These are phyloP conservation scores for Nepenthes gracilis DNA, from an alignment of 148 eudicot species.

Conservation along the genomic window DNA sequence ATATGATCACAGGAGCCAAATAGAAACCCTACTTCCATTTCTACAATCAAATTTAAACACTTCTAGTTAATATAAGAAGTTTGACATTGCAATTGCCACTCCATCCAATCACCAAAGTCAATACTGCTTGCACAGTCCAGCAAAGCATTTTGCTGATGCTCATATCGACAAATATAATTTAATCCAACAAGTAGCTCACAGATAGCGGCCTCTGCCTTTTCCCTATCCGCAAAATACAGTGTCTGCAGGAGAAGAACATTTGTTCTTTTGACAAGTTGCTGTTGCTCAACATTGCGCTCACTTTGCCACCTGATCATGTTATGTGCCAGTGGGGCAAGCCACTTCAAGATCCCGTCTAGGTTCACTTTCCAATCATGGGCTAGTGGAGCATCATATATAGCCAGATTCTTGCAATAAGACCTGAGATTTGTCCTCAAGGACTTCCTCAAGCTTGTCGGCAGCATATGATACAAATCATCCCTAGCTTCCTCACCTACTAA, in stretches of 20 bases:
- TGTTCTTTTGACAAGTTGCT: slow-evolving; percentile 30
- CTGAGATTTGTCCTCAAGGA: slow-evolving; percentile 45
- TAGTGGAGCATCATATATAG: slow-evolving; percentile 72
- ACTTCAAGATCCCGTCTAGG: slow-evolving; percentile 47
- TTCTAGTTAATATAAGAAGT: not conserved
- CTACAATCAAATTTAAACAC: too few relatives aligned
- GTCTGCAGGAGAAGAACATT: slow-evolving; percentile 48
- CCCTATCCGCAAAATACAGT: slow-evolving; percentile 43
- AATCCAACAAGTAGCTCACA: slow-evolving; percentile 62
- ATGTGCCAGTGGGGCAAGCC: slow-evolving; percentile 63
- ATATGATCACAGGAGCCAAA: too few relatives aligned
- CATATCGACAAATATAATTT: slow-evolving; percentile 45
- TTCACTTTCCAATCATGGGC: slow-evolving; percentile 87
- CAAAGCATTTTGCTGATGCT: slow-evolving; percentile 1
- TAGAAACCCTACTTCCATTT: too few relatives aligned
- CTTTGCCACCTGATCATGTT: slow-evolving; percentile 61
- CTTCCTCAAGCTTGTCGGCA: slow-evolving; percentile 65
- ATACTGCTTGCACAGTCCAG: not conserved
- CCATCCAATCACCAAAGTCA: not conserved
- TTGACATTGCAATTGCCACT: slow-evolving; percentile 1
- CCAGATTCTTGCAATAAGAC: slow-evolving; percentile 53
- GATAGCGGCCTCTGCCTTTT: slow-evolving; percentile 42
- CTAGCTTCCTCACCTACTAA: slow-evolving; percentile 89
- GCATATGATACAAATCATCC: slow-evolving; percentile 85
- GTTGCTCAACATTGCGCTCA: slow-evolving; percentile 59